phyloP scores from a whole-genome alignment of 768 basidiomycete genomes.

The Rhodotorula paludigena region DNA sequence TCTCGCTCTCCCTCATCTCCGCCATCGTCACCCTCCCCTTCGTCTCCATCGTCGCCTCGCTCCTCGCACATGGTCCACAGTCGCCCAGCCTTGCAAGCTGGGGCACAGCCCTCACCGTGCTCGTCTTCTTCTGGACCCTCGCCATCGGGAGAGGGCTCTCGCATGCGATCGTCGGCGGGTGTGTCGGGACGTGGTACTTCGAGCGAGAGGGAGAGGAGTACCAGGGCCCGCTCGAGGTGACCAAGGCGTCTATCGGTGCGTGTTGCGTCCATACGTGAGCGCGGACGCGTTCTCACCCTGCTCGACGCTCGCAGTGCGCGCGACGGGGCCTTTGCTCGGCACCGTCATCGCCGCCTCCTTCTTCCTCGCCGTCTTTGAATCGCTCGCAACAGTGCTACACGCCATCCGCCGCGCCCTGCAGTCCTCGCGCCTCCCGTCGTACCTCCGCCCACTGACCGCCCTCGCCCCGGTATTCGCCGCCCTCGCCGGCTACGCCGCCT shows the following conservation, averaged over 20 bases:
- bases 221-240: conserved; percentile 21
- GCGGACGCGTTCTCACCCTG: not conserved
- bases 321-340: conserved; percentile 75
- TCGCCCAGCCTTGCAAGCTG: conserved; percentile 47
- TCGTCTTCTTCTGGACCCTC: conserved; percentile 69
- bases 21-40: conserved; percentile 73
- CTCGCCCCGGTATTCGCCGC: conserved; percentile 47
- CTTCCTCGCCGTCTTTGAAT: conserved; percentile 65
- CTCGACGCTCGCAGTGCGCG: conserved; percentile 55
- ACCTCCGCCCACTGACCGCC: conserved; percentile 43
- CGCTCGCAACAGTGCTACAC: conserved; percentile 53
- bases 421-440: conserved; percentile 39
- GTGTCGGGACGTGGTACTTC: conserved; percentile 91
- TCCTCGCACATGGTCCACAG: conserved; percentile 63
- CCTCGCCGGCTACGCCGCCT: conserved; percentile 50
- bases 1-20: conserved; percentile 62
- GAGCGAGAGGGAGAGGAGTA: conserved; percentile 52
- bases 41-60: conserved; percentile 68
- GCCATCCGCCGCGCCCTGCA: conserved; percentile 30
- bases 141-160: conserved; percentile 72
- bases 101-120: conserved; percentile 59
- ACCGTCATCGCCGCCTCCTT: conserved; percentile 70
- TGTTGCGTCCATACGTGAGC: too few relatives aligned
- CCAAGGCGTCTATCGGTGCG: conserved; percentile 16
- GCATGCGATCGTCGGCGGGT: conserved; percentile 69